These are phyloP conservation scores for Helicostylum pulchrum DNA, from an alignment of 192 early-diverging fungal species.

Conservation along the genomic window DNA sequence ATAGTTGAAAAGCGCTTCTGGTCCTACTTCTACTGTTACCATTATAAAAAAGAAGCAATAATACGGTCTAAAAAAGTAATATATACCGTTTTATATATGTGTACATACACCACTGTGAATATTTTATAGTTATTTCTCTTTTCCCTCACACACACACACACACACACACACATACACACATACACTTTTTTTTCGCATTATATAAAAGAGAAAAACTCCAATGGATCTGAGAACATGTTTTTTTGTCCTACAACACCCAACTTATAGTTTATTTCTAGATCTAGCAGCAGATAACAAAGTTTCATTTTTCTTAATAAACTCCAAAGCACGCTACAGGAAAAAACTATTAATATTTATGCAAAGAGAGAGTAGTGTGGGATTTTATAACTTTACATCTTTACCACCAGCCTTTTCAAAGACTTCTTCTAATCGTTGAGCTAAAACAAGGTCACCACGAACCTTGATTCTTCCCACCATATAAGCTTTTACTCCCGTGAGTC, in stretches of 20 bases:
- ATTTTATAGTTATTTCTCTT: too few species aligned
- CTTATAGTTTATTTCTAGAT: slow-evolving; percentile 1
- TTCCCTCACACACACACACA: too few species aligned
- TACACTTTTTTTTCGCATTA: too few species aligned
- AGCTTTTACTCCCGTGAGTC: slow-evolving; percentile 24
- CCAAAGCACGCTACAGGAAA: slow-evolving; percentile 18
- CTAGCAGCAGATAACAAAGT: slow-evolving; percentile 8
- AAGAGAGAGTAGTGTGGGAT: not conserved
- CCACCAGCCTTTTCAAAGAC: slow-evolving; percentile 29
- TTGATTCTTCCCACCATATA: slow-evolving; percentile 28
- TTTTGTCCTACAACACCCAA: too few species aligned
- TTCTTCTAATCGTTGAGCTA: slow-evolving; percentile 28
- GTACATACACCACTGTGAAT: too few species aligned
- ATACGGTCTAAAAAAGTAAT: too few species aligned
- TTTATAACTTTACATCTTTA: slow-evolving; percentile 21
- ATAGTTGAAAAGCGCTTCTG: not conserved
- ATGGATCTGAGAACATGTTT: too few species aligned
- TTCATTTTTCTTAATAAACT: slow-evolving; percentile 29
- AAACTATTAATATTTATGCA: not conserved
- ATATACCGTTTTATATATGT: too few species aligned
- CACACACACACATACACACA: too few species aligned
- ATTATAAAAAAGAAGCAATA: slow-evolving; percentile 3
- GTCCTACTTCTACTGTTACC: slow-evolving; percentile 3
- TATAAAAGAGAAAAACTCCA: too few species aligned
- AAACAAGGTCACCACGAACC: slow-evolving; percentile 25